phyloP scores from a whole-genome alignment of 441 rosid genomes.

The Adansonia grandidieri region DNA sequence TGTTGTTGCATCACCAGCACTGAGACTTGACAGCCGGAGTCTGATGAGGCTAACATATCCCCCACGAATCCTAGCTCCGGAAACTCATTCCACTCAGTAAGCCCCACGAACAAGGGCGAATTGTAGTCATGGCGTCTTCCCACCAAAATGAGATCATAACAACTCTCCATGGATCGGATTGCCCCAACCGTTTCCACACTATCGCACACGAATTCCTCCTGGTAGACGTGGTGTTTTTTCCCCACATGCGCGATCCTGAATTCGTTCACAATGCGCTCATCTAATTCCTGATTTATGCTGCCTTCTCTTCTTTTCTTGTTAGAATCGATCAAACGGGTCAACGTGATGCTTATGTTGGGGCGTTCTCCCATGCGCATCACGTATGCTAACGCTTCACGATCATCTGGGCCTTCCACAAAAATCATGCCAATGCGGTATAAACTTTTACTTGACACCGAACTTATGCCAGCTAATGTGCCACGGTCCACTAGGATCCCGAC shows the following conservation, averaged over 20 bases:
- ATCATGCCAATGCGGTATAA: constrained; percentile 31
- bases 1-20: constrained; percentile 47
- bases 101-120: constrained; percentile 33
- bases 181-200: constrained; percentile 37
- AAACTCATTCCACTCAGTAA: constrained; percentile 43
- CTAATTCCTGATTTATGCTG: constrained; percentile 19
- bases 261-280: constrained; percentile 24
- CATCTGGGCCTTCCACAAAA: constrained; percentile 49
- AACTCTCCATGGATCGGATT: constrained; percentile 26
- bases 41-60: constrained; percentile 48
- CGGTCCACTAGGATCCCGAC: constrained; percentile 47
- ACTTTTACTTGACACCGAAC: constrained; percentile 13
- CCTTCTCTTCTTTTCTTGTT: constrained; percentile 23
- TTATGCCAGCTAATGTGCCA: constrained; percentile 23
- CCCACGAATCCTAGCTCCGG: constrained; percentile 52
- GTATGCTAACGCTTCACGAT: constrained; percentile 51
- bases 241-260: background rate
- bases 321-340: background rate
- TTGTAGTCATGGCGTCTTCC: constrained; percentile 39
- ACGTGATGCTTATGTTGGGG: background rate
- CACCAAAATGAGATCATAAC: constrained; percentile 40
- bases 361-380: constrained; percentile 43
- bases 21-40: constrained; percentile 29
- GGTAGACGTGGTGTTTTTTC: constrained; percentile 9
- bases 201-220: constrained; percentile 37